Percentiles rank a stretch among this genome's conserved stretches.
These are phyloP conservation scores for Cryptococcus floricola DNA, from an alignment of 1,284 basidiomycete genomes.

Conservation along the genomic window DNA sequence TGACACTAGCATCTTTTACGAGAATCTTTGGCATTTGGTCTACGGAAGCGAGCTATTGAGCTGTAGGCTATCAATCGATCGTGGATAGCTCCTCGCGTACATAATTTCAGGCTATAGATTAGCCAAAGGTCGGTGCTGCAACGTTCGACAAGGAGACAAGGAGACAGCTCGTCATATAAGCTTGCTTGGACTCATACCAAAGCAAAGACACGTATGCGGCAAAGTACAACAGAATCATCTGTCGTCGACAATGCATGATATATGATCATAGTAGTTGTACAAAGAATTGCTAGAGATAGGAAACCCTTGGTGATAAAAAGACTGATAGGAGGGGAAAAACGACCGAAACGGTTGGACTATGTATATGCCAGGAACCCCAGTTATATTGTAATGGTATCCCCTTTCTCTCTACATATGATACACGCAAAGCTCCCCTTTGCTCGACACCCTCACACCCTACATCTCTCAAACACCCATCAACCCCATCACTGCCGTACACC, in stretches of 20 bases:
- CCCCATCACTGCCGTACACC: conserved; percentile 47
- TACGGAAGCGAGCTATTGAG: too few species aligned
- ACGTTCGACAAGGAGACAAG: too few species aligned
- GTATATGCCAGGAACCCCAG: not conserved
- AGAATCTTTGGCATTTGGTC: too few species aligned
- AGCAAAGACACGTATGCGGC: too few species aligned
- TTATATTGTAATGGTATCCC: not conserved
- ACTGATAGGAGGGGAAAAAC: not conserved
- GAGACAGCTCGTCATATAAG: too few species aligned
- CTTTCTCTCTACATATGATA: not conserved
- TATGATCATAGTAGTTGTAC: too few species aligned
- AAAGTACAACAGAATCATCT: not conserved
- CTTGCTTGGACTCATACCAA: not conserved
- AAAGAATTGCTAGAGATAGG: too few species aligned
- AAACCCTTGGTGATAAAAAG: not conserved
- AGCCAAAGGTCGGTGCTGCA: too few species aligned
- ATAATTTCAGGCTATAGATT: too few species aligned
- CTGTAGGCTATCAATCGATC: too few species aligned
- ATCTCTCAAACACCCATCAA: not conserved
- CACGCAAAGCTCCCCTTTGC: not conserved
- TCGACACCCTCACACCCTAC: not conserved
- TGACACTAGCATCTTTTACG: too few species aligned
- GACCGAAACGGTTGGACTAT: not conserved
- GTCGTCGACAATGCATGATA: not conserved
- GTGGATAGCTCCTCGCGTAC: too few species aligned